Evolutionary conservation across 495 filamentous ascomycete species (phyloP), one percentile per base, ranked within the genome.

Genomic region (Xylaria curta): DNA sequence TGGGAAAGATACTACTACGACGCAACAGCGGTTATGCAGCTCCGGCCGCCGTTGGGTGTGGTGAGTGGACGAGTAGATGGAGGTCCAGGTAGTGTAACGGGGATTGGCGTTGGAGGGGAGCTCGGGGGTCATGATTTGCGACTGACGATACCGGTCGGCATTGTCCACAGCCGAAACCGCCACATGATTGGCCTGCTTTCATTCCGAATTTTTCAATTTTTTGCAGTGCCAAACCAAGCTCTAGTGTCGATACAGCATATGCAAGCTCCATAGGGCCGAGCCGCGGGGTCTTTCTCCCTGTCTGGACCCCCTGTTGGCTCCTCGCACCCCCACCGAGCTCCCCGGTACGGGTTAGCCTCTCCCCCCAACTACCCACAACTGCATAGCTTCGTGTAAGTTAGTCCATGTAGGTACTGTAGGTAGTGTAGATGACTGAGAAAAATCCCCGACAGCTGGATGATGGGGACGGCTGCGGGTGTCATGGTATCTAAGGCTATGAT

Each of bases 121-220:
- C 42, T 58, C 36, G 54, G 69, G 63, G 69, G 70, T 68, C 56
- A 68, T 62, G 70, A 72, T 72, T 72, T 72, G 70, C 70, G 72
- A 74, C 68, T 76, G 74, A 72, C 74, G 73, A 73, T 78, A 73
- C 75, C 75, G 70, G 76, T 78, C 76, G 77, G 75, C 73, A 77
- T 71, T 72, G 77, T 72, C 69, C 75, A 76, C 65, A 76, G 66
- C 77, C 75, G 77, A 76, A 59, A 68, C 19, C 26, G 31, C 44
- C 0, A 21, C 56, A 49, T 72, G 19, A 79, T 79, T 79, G 77
- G 77, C 26, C 68, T 15, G 17, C 68, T 71, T 21, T 10, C 19
- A 60, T 76, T 72, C 76, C 76, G 74, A 70, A 13, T 61, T 70
- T 73, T 66, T 66, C 63, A 66, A 38, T 53, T 53, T 49, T 66